Conservation (phyloP, 2,329 filamentous ascomycete species). For the Aureobasidium melanogenum region DNA sequence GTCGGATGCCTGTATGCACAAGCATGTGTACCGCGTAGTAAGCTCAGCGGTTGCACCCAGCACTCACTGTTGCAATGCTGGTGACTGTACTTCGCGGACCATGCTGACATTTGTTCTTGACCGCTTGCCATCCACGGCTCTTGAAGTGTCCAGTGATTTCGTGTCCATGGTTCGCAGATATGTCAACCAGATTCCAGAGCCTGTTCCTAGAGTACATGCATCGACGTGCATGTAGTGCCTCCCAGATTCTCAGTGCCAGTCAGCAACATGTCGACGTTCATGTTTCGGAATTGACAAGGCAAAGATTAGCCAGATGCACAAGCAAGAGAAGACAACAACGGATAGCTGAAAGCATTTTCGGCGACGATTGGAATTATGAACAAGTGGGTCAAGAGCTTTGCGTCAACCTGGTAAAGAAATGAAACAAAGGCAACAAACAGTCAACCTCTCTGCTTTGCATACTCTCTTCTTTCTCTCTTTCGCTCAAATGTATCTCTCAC, state of each 20-base stretch:
- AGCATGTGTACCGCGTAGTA: not conserved
- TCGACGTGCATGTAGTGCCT: not conserved
- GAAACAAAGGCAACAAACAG: not conserved
- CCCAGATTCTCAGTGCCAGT: not conserved
- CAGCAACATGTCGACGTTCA: not conserved
- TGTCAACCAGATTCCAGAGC: not conserved
- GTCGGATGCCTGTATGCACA: not conserved
- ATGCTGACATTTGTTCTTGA: not conserved
- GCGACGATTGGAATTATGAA: not conserved
- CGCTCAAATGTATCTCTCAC: conserved; percentile 3
- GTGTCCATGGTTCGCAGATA: not conserved
- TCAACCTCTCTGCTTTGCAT: not conserved
- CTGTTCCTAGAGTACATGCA: not conserved
- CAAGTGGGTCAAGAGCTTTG: not conserved
- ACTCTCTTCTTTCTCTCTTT: conserved; percentile 5
- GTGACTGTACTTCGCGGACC: not conserved
- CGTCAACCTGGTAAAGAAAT: not conserved
- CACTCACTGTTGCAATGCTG: not conserved
- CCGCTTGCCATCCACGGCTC: not conserved
- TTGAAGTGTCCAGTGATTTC: not conserved
- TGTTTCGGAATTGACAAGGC: not conserved
- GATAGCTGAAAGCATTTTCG: not conserved
- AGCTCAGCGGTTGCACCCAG: not conserved
- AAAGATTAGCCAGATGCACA: not conserved
- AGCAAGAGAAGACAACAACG: not conserved